Percentiles rank a stretch among this genome's conserved stretches.
These are phyloP conservation scores for Simmondsia chinensis DNA, from an alignment of 148 eudicot genomes.

Conservation along the genomic window DNA sequence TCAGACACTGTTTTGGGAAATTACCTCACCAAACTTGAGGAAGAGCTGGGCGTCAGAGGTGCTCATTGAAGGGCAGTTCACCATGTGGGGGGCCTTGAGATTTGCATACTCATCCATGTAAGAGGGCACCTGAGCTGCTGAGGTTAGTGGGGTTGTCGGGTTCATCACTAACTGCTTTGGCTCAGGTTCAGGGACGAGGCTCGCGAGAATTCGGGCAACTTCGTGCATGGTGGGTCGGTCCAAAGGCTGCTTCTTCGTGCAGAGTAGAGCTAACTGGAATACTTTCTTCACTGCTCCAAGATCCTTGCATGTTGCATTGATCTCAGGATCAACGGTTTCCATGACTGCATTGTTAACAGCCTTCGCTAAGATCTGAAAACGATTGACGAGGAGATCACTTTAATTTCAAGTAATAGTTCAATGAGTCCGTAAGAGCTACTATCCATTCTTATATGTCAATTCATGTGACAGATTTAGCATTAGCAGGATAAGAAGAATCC, in stretches of 20 bases:
- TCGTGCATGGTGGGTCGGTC: slow-evolving; percentile 99
- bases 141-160: slow-evolving; percentile 23
- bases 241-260: slow-evolving; percentile 81
- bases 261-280: slow-evolving; percentile 86
- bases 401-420: too few species aligned
- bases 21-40: slow-evolving; percentile 86
- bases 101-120: slow-evolving; percentile 95
- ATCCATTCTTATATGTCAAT: too few species aligned
- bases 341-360: slow-evolving; percentile 86
- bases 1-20: slow-evolving; percentile 77
- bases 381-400: not conserved
- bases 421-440: too few species aligned
- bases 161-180: slow-evolving; percentile 16
- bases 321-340: slow-evolving; percentile 83
- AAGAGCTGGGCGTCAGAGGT: slow-evolving; percentile 97
- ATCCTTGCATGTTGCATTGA: slow-evolving; percentile 70
- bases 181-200: slow-evolving; percentile 38
- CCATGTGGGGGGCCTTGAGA: slow-evolving; percentile 81
- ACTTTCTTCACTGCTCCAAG: slow-evolving; percentile 74
- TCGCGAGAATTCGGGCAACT: slow-evolving; percentile 69
- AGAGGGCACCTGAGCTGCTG: slow-evolving; percentile 47
- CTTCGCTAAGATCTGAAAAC: slow-evolving; percentile 66
- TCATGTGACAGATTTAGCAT: too few species aligned
- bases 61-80: slow-evolving; percentile 80
- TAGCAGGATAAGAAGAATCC: too few species aligned